phyloP scores from a whole-genome alignment of 2,329 filamentous ascomycete species.

The Ophiostoma montium region DNA sequence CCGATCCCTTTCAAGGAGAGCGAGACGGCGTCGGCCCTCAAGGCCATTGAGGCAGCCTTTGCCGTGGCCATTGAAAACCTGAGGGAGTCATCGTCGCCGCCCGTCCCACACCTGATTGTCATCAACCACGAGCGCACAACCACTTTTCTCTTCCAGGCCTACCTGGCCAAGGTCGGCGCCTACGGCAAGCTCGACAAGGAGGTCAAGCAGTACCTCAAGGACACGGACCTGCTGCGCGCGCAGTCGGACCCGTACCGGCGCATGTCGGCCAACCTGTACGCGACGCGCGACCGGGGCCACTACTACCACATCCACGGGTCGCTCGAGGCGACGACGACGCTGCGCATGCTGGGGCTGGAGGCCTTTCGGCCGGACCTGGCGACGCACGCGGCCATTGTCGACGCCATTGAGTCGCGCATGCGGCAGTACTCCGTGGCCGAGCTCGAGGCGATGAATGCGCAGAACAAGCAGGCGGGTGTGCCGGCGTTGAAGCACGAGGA shows the following conservation, averaged over 20 bases:
- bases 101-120: conserved; percentile 8
- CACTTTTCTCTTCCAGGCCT: conserved; percentile 43
- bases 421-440: conserved; percentile 23
- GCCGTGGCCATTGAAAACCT: conserved; percentile 40
- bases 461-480: conserved; percentile 28
- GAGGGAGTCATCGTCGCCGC: conserved; percentile 2
- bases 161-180: conserved; percentile 40
- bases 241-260: conserved; percentile 50
- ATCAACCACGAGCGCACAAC: conserved; percentile 39
- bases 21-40: conserved; percentile 9
- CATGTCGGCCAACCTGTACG: conserved; percentile 13
- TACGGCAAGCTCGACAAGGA: conserved; percentile 32
- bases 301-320: conserved; percentile 44
- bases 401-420: conserved; percentile 37
- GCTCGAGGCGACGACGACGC: conserved; percentile 27
- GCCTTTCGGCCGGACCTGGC: conserved; percentile 22
- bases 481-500: conserved; percentile 29
- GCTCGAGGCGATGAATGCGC: conserved; percentile 26
- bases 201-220: conserved; percentile 24
- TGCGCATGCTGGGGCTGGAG: conserved; percentile 32
- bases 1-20: conserved; percentile 13
- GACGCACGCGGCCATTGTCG: conserved; percentile 31
- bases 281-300: conserved; percentile 18
- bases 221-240: conserved; percentile 53
- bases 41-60: conserved; percentile 36